A percentile compares a stretch with the other conserved stretches of the same genome.
Evolutionary conservation across 2,329 filamentous ascomycete species (phyloP).

Genomic region (Dendryphion nanum): DNA sequence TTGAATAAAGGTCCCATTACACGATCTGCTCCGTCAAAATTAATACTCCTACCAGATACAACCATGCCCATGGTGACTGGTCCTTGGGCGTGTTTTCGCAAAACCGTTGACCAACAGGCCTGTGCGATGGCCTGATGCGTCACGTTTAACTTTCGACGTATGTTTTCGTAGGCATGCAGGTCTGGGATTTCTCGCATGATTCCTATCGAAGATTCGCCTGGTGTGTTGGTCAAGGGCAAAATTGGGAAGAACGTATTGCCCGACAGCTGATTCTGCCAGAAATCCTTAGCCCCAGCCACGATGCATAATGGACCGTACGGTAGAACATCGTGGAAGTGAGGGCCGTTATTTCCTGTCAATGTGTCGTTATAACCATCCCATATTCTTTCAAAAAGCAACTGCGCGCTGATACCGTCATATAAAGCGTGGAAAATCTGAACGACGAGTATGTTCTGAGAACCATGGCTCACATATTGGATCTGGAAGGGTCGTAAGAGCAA

Average conservation of each 20-base stretch:
- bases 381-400: slow-evolving; percentile 63
- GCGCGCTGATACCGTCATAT: slow-evolving; percentile 81
- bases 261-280: slow-evolving; percentile 65
- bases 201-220: slow-evolving; percentile 17
- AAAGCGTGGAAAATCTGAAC: slow-evolving; percentile 80
- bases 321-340: slow-evolving; percentile 66
- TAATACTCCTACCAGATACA: slow-evolving; percentile 73
- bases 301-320: slow-evolving; percentile 65
- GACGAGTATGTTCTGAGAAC: slow-evolving; percentile 45
- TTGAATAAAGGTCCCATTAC: slow-evolving; percentile 87
- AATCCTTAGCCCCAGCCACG: slow-evolving; percentile 52
- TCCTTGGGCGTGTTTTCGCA: slow-evolving; percentile 53
- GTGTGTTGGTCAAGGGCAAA: slow-evolving; percentile 19
- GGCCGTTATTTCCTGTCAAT: slow-evolving; percentile 35
- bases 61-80: slow-evolving; percentile 68
- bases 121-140: slow-evolving; percentile 79
- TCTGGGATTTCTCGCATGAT: slow-evolving; percentile 35
- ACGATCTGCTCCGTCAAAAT: slow-evolving; percentile 62
- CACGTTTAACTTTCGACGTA: slow-evolving; percentile 62
- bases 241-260: slow-evolving; percentile 31
- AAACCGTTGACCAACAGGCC: slow-evolving; percentile 66
- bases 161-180: slow-evolving; percentile 47
- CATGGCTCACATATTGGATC: slow-evolving; percentile 43
- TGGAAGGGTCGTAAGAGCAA: slow-evolving; percentile 55
- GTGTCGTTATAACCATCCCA: slow-evolving; percentile 49